Percentiles rank a stretch among this genome's conserved stretches.
These are phyloP conservation scores for Linderniella brevidens DNA, from an alignment of 257 asterid species.

Conservation along the genomic window DNA sequence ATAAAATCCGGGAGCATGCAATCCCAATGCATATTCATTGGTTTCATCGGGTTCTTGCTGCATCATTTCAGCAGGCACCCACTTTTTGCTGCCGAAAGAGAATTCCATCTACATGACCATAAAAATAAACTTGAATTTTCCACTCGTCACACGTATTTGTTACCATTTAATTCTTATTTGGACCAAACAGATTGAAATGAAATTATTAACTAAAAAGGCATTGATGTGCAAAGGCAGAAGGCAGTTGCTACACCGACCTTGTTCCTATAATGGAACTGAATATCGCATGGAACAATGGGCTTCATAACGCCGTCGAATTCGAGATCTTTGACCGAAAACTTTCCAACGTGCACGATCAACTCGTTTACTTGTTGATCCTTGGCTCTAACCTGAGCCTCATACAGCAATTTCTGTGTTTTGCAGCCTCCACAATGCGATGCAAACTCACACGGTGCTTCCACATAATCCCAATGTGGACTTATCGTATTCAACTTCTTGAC, in stretches of 20 bases:
- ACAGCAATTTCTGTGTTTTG: conserved; percentile 68
- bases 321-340: conserved; percentile 37
- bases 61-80: conserved; percentile 65
- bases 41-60: conserved; percentile 30
- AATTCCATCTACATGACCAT: conserved; percentile 70
- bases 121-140: conserved; percentile 8
- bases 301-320: conserved; percentile 40
- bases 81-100: conserved; percentile 70
- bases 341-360: conserved; percentile 63
- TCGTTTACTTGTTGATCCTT: conserved; percentile 83
- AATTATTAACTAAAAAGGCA: conserved; percentile 1
- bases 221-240: not conserved
- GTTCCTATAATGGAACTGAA: conserved; percentile 78
- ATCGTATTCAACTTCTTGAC: conserved; percentile 70
- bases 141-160: not conserved
- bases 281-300: conserved; percentile 83
- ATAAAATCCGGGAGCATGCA: conserved; percentile 91
- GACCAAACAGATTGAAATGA: no score
- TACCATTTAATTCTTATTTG: conserved; percentile 2
- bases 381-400: conserved; percentile 68
- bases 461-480: conserved; percentile 52
- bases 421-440: conserved; percentile 93
- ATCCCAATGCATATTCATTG: conserved; percentile 54
- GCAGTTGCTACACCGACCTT: conserved; percentile 37
- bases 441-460: conserved; percentile 87